Evolutionary conservation across 129 eudicot species (phyloP).

Genomic region (Lactuca saligna): DNA sequence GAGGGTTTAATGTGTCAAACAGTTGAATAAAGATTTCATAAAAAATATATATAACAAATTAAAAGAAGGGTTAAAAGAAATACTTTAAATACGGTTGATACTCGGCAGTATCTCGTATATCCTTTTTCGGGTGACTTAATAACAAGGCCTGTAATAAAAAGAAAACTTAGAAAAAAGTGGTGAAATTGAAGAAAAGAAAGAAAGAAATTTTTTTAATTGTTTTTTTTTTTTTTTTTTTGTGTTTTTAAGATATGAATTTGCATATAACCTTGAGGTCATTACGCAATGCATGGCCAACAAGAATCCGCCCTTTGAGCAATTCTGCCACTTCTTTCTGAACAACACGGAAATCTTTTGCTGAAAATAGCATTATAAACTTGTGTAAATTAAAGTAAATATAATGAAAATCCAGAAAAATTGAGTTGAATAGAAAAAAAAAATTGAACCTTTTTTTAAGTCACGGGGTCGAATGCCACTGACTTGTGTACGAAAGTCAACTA

Average conservation of each 20-base stretch:
- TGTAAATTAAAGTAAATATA: constrained; percentile 10
- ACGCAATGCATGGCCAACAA: constrained; percentile 96
- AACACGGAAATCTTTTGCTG: constrained; percentile 84
- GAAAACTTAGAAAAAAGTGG: constrained; percentile 1
- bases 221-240: not conserved
- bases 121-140: constrained; percentile 84
- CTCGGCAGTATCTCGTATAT: constrained; percentile 88
- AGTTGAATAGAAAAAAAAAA: not conserved
- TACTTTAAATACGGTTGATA: constrained; percentile 87
- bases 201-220: not conserved
- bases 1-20: not conserved
- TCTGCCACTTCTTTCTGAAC: constrained; percentile 96
- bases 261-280: constrained; percentile 79
- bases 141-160: constrained; percentile 64
- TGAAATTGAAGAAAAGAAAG: not conserved
- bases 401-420: not conserved
- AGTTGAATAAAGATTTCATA: not conserved
- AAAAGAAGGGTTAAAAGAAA: constrained; percentile 14
- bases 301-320: constrained; percentile 73
- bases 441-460: constrained; percentile 74
- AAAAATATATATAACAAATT: not conserved
- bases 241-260: not conserved
- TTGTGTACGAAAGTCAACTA: constrained; percentile 92
- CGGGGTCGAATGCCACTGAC: constrained; percentile 94
- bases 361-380: constrained; percentile 24